Base-by-base conservation (phyloP, 768 basidiomycete genomes). In the Podaxis sp. region DNA sequence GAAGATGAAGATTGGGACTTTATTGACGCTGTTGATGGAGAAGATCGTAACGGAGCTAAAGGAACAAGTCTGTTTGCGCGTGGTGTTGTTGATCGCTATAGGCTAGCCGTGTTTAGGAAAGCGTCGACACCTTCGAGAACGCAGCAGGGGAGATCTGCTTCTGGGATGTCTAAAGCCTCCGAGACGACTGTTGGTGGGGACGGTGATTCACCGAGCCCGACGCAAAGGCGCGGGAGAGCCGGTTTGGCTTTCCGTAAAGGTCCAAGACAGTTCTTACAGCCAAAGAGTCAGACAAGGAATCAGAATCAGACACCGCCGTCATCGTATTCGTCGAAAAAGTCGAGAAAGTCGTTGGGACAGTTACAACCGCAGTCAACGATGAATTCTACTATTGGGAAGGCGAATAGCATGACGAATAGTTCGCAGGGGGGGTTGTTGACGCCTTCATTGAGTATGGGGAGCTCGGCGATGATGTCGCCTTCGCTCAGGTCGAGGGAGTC, bases 1-100 rank as follows among this genome's bases (percentile, higher is more conserved):
- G 85, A 86, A 57, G 92, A 93, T 54, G 90, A 93, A 44, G 93
- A 94, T 59, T 96, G 94, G 93, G 93, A 95, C 81, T 84, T 95
- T 63, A 82, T 96, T 62, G 91, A 93, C 67, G 83, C 83, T 40
- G 90, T 76, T 4, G 88, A 89, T 64, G 86, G 85, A n/a, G 91
- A 92, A 69, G 92, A 93, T 60, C 80, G 87, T 62, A 93, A 94
- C 63, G 91, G 92, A 16, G 76, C 87, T 25, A 86, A 87, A 68
- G 91, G 86, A 5, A 83, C 85, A 18, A 94, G 88, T 68, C 80
- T 95, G 40, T 95, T 94, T 69, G 89, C 93, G 46, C 86, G 93
- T n/a, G 93, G 93, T 4, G 90, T 95, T 51, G 91, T 94, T 55
- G 93, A 96, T 70, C 82, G 89, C 57, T 96, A 95, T 70, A 81